phyloP scores from a whole-genome alignment of 2,329 filamentous ascomycete species.

The Alternaria ethzedia region DNA sequence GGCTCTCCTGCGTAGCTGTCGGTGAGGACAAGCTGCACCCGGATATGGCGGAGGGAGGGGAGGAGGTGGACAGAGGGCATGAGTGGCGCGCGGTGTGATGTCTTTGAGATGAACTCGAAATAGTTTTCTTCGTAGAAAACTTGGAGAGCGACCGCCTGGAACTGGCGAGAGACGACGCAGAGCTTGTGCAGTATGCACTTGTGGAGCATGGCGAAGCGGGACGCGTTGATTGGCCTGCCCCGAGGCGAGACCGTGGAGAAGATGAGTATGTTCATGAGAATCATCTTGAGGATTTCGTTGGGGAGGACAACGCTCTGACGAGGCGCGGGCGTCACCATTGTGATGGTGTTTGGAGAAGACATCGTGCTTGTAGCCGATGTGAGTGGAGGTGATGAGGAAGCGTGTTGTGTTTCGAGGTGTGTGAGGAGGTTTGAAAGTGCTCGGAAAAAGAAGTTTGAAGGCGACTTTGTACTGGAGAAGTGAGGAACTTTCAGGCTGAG shows the following conservation, averaged over 20 bases:
- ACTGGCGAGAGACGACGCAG: slow-evolving; percentile 4
- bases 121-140: slow-evolving; percentile 16
- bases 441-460: neutral
- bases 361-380: slow-evolving; percentile 1
- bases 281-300: slow-evolving; percentile 16
- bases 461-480: neutral
- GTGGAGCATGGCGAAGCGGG: slow-evolving; percentile 1
- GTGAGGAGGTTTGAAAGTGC: neutral
- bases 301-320: slow-evolving; percentile 16
- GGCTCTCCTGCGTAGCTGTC: slow-evolving; percentile 4
- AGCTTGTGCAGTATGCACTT: slow-evolving; percentile 18
- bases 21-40: slow-evolving; percentile 10
- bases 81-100: neutral
- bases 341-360: slow-evolving; percentile 6
- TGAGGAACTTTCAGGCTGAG: neutral
- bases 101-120: slow-evolving; percentile 4
- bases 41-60: slow-evolving; percentile 3
- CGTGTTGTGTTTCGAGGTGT: neutral
- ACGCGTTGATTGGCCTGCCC: slow-evolving; percentile 4
- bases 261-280: neutral
- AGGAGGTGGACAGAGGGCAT: slow-evolving; percentile 2
- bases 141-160: slow-evolving; percentile 6
- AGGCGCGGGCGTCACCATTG: neutral
- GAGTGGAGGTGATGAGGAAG: neutral
- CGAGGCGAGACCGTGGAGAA: neutral